Base-by-base conservation (phyloP, 78 protist genomes). In the Trichosphaerium sp. region DNA sequence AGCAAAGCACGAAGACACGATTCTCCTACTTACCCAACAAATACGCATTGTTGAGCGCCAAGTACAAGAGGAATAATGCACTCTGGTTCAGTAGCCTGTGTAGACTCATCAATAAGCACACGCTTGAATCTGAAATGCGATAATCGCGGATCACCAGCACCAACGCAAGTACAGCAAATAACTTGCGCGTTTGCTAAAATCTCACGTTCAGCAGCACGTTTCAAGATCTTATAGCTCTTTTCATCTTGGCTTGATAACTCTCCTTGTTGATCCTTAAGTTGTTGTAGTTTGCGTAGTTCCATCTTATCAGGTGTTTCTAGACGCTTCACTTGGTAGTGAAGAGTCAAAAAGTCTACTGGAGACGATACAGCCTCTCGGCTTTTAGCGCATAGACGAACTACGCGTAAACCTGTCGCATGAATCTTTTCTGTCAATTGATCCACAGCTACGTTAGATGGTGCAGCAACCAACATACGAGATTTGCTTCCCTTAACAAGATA, bases 31-130 rank as follows among this genome's bases (percentile, higher is more conserved):
- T 91, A 94, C 23, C 96, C 96, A 10, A 94, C 97, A 5, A 94
- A 69, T 15, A 92, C 83, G 23, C 92, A 88, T 52, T 93, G 97
- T 51, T 74, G 42, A 0, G 98, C 94, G 29, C 99, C 98, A 64
- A 81, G 39, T 35, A 96, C 94, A 35, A 98, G 41, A 7, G 99
- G 98, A 62, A 97, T 91, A 2, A 98, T 73, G 35, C 88, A 64
- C 85, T 97, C 99, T 14, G 99, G 99, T 83, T 98, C 99, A 18
- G 97, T 85, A 23, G 99, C 96, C 73, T 94, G 98, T 2, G 99
- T 96, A 25, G 88, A 15, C 85, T 98, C 99, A 78, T 97, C 99
- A 15, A 97, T 77, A 11, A 97, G 72, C 37, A 96, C 98, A 21
- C 76, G 62, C 10, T 78, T 73, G 89, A 96, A 97, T 44, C 80